Percentiles rank a stretch among this genome's conserved stretches.
These are phyloP conservation scores for Sclerotinia trifoliorum DNA, from an alignment of 2,329 filamentous ascomycete genomes.

Conservation along the genomic window DNA sequence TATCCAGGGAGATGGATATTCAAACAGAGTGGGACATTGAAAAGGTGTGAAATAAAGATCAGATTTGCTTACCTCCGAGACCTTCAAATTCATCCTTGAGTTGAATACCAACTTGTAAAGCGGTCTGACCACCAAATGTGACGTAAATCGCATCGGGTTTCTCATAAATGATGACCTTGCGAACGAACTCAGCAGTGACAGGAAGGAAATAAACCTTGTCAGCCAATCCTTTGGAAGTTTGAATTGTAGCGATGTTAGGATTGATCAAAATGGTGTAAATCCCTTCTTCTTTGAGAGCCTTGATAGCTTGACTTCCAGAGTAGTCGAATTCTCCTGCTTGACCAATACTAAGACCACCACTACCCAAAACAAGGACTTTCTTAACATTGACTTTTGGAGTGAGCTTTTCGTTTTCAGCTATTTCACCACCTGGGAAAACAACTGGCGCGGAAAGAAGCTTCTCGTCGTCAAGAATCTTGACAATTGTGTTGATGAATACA, in stretches of 20 bases:
- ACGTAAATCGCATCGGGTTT: slow-evolving; percentile 95
- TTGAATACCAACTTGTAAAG: slow-evolving; percentile 92
- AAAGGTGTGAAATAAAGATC: no score
- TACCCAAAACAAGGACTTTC: slow-evolving; percentile 95
- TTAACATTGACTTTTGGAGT: slow-evolving; percentile 87
- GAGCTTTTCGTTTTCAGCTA: slow-evolving; percentile 72
- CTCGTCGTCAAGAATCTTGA: slow-evolving; percentile 65
- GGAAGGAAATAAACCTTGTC: slow-evolving; percentile 98
- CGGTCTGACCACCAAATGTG: slow-evolving; percentile 96
- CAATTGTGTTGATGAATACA: slow-evolving; percentile 87
- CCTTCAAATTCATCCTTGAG: slow-evolving; percentile 70
- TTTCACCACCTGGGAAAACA: slow-evolving; percentile 80
- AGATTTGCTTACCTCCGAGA: not conserved
- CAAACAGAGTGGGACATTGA: no score
- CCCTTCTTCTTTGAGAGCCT: slow-evolving; percentile 93
- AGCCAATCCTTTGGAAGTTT: slow-evolving; percentile 92
- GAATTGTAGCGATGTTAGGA: slow-evolving; percentile 97
- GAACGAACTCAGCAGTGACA: slow-evolving; percentile 95
- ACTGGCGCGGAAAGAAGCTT: slow-evolving; percentile 71
- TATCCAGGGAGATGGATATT: not conserved
- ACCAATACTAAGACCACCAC: slow-evolving; percentile 92
- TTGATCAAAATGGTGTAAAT: slow-evolving; percentile 92
- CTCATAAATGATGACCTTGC: slow-evolving; percentile 95
- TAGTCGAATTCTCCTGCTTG: slow-evolving; percentile 99
- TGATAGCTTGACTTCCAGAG: slow-evolving; percentile 90